Evolutionary conservation across 768 basidiomycete genomes (phyloP), one percentile per base, ranked within the genome.

Genomic region (Lepiota venenata): DNA sequence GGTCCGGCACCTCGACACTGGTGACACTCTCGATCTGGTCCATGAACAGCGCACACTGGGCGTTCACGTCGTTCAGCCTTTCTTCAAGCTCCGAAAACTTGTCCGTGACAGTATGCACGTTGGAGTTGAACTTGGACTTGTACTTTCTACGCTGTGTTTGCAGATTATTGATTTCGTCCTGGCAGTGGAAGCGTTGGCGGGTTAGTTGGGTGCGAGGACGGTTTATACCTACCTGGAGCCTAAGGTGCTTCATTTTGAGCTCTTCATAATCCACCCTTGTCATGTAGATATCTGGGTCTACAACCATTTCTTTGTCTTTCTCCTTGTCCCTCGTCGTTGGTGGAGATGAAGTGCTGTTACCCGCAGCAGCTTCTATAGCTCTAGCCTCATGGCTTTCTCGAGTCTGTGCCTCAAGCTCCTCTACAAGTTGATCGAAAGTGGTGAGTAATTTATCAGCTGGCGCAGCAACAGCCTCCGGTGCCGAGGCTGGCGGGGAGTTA

Each of bases 61-160:
- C 67, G 40, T 72, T 66, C 15, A 74, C 66, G 29, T 76, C 73
- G 10, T 65, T 63, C 12, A 79, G 58, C 47, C 70, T 70, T 37
- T 71, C 72, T 46, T 77, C 74, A 53, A 78, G 69, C 14, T 69
- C 66, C 39, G 62, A 58, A 16, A 80, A 64, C 60, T 72, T 75
- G 16, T 69, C 70, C 7, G 74, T 66, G 20, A 76, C 70, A 25
- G 69, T 61, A 42, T 72, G 67, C 1, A 76, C 66, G 50, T 71
- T 73, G 15, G 67, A 55, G 49, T 77, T 74, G 64, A 76, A 77
- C 14, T 73, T 69, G 12, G 65, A 58, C 58, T 73, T 74, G 60
- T 74, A 74, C 50, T 74, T 72, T 51, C 69, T 70, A 10, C 73
- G 64, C 47, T 74, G 72, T 12, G 52, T 42, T 10, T 75, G 72